A percentile compares a stretch with the other conserved stretches of the same genome.
Evolutionary conservation across 148 eudicot genomes (phyloP).

Genomic region (Beta vulgaris): DNA sequence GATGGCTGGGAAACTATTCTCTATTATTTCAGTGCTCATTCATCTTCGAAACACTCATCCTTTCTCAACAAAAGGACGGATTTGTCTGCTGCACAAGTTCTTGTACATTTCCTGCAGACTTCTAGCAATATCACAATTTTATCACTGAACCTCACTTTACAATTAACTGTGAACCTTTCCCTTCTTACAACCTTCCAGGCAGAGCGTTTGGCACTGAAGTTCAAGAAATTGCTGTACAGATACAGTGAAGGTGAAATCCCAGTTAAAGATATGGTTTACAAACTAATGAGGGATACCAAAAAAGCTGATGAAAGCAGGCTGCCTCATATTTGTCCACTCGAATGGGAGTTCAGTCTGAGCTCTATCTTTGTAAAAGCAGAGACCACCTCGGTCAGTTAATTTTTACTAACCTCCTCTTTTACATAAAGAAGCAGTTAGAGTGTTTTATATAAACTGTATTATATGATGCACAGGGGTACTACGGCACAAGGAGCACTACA

Average conservation of each 20-base stretch:
- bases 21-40: neutral
- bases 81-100: neutral
- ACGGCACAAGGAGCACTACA: slow-evolving; percentile 69
- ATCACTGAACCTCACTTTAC: neutral
- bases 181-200: slow-evolving; percentile 32
- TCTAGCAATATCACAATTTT: neutral
- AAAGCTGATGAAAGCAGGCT: slow-evolving; percentile 56
- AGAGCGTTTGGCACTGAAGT: slow-evolving; percentile 45
- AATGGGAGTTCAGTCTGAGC: slow-evolving; percentile 64
- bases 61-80: neutral
- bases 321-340: slow-evolving; percentile 53
- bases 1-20: neutral
- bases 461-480: slow-evolving; percentile 40
- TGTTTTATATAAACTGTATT: slow-evolving; percentile 7
- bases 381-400: slow-evolving; percentile 48
- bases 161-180: neutral
- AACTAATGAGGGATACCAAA: slow-evolving; percentile 54
- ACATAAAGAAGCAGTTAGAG: neutral
- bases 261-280: slow-evolving; percentile 48
- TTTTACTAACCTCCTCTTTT: neutral
- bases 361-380: slow-evolving; percentile 62
- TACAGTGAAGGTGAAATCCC: slow-evolving; percentile 46
- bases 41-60: neutral
- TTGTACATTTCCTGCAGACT: neutral
- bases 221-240: slow-evolving; percentile 33